phyloP scores from a whole-genome alignment of 2,329 filamentous ascomycete genomes.

The Aspergillus thermomutatus region DNA sequence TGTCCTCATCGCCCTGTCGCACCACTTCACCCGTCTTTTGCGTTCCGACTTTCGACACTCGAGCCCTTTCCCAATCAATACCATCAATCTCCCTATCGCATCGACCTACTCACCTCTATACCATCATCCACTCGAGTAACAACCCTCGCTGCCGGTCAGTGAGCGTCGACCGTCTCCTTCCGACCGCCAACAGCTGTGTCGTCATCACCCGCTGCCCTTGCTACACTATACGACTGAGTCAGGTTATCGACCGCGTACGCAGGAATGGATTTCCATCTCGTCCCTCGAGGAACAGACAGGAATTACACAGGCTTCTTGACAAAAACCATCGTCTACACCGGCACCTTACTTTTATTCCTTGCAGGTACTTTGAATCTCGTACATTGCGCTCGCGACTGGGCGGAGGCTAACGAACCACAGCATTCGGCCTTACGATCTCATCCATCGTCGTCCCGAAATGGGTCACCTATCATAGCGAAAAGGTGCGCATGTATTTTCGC shows the following conservation, averaged over 20 bases:
- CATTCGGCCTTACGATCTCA: conserved; percentile 43
- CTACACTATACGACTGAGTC: too few species aligned
- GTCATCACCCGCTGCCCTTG: not conserved
- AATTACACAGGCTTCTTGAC: conserved; percentile 49
- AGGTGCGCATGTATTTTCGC: conserved; percentile 32
- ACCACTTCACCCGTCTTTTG: not conserved
- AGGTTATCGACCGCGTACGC: not conserved
- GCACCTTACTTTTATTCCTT: conserved; percentile 44
- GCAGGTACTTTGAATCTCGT: conserved; percentile 32
- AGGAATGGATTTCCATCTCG: conserved; percentile 42
- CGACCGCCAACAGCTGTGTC: not conserved
- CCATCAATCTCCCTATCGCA: not conserved
- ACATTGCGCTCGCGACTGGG: not conserved
- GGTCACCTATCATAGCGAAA: conserved; percentile 46
- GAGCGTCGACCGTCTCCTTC: not conserved
- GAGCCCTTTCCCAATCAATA: not conserved
- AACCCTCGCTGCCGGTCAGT: not conserved
- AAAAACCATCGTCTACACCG: conserved; percentile 47
- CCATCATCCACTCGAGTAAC: not conserved
- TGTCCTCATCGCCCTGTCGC: not conserved
- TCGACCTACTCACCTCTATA: not conserved
- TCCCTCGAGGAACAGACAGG: conserved; percentile 39
- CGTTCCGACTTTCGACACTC: not conserved
- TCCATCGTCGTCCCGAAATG: conserved; percentile 48
- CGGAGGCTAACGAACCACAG: conserved; percentile 20